Conservation (phyloP, 2,329 filamentous ascomycete genomes). For the Coniella lustricola region DNA sequence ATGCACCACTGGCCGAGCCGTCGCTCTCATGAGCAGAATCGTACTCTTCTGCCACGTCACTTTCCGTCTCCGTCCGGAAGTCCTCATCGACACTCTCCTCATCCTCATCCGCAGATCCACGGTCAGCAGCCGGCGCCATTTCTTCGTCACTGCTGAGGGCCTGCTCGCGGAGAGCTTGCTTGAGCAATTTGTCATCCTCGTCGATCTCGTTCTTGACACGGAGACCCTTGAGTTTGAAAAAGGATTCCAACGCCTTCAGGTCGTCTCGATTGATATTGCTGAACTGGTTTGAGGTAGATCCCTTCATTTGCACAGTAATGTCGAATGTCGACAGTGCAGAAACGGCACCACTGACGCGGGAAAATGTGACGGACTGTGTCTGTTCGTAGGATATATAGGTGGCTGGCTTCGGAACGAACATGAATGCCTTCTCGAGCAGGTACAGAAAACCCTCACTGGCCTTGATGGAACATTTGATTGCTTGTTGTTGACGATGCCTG, state of each 20-base stretch:
- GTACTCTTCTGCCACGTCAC: constrained; percentile 92
- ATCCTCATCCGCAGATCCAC: constrained; percentile 91
- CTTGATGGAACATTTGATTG: constrained; percentile 99
- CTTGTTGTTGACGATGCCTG: constrained; percentile 83
- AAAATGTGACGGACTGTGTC: constrained; percentile 86
- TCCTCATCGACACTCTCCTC: constrained; percentile 94
- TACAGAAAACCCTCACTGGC: constrained; percentile 96
- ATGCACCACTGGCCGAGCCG: constrained; percentile 56
- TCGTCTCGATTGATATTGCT: constrained; percentile 99
- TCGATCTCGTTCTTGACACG: constrained; percentile 98
- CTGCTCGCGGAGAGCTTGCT: constrained; percentile 75
- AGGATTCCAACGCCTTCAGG: constrained; percentile 90
- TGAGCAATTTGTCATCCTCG: constrained; percentile 76
- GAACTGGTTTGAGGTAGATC: constrained; percentile 86
- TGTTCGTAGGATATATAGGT: constrained; percentile 97
- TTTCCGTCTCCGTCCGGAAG: constrained; percentile 87
- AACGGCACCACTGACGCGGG: constrained; percentile 86
- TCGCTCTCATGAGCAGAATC: constrained; percentile 87
- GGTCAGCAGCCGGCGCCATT: constrained; percentile 61
- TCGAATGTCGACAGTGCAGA: constrained; percentile 95
- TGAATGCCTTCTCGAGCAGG: constrained; percentile 95
- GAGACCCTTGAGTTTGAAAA: constrained; percentile 93
- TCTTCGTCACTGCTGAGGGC: constrained; percentile 80
- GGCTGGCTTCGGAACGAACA: constrained; percentile 97
- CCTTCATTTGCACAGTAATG: constrained; percentile 89